A percentile compares a stretch with the other conserved stretches of the same genome.
These are phyloP conservation scores for Straminergon stramineum DNA, from an alignment of 225 moss, liverwort and hornwort species.

Conservation along the genomic window DNA sequence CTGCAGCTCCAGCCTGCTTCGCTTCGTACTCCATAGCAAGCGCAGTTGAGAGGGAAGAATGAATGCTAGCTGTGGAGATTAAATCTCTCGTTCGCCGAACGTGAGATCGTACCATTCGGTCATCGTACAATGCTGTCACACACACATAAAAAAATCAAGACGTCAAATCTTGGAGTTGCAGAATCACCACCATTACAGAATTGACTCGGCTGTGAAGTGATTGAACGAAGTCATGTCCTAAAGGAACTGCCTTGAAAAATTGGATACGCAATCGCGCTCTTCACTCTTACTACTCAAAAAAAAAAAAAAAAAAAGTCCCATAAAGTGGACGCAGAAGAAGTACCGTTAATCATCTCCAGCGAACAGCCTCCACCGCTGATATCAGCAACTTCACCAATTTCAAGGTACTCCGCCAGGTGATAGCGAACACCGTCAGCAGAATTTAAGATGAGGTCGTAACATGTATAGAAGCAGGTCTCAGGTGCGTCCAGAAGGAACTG, in stretches of 20 bases:
- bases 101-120: constrained; percentile 88
- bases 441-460: constrained; percentile 88
- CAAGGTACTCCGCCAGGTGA: constrained; percentile 90
- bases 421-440: constrained; percentile 72
- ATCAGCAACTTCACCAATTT: constrained; percentile 96
- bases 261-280: background rate
- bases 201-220: background rate
- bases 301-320: background rate
- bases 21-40: constrained; percentile 77
- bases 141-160: background rate
- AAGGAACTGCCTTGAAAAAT: background rate
- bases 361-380: constrained; percentile 83
- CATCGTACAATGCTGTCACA: constrained; percentile 75
- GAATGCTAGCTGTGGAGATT: constrained; percentile 65
- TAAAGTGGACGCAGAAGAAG: background rate
- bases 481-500: constrained; percentile 91
- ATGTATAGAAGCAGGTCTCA: constrained; percentile 93
- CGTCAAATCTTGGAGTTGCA: background rate
- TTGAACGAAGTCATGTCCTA: background rate
- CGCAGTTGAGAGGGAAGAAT: constrained; percentile 93
- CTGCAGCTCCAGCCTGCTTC: constrained; percentile 57
- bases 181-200: background rate
- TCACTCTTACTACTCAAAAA: background rate
- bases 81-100: constrained; percentile 79
- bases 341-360: constrained; percentile 90